Base-by-base conservation (phyloP, 2,329 filamentous ascomycete species). In the Coleophoma cylindrospora region DNA sequence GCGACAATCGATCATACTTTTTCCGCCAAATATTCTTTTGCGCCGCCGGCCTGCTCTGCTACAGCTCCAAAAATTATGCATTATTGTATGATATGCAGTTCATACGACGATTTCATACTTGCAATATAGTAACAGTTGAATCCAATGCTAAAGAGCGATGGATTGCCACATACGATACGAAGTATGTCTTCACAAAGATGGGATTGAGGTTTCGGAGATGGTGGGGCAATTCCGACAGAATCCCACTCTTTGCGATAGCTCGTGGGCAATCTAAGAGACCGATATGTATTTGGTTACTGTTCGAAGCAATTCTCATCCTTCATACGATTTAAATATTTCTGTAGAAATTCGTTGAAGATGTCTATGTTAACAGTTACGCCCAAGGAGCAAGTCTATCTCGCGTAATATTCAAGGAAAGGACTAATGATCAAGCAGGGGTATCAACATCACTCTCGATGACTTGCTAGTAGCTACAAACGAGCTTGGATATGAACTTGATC, bases 291-390 rank as follows among this genome's bases (percentile, higher is more conserved):
- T 27, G 3, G 9, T 6, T 27, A 5, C 27, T 27, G 27, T 27
- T 3, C 4, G 9, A 27, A 27, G 6, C 2, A 27, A 3, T 27
- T 27, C 27, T 27, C 27, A 27, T 27, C 27, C 27, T 27, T 10
- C 27, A 27, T 27, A 27, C 6, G 9, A 27, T 27, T 27, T 27
- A 2, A 27, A 27, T 27, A 3, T 27, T 27, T 27, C 27, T 3
- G 9, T 10, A 27, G 6, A 27, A 27, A 27, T 27, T 27, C 9
- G 27, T 27, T 27, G 27, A 51, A 38, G 5, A 59, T 59, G 55
- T 57, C 57, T 13, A 49, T 59, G 32, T 46, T 57, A 17, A 55
- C 57, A 2, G 55, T 59, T 3, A 56, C 55, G 5, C 55, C 53
- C 22, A 50, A 51, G 38, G 48, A 52, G 56, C 56, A 34, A 48